Base-by-base conservation (phyloP, 2,329 filamentous ascomycete genomes). In the Aspergillus phoenicis region DNA sequence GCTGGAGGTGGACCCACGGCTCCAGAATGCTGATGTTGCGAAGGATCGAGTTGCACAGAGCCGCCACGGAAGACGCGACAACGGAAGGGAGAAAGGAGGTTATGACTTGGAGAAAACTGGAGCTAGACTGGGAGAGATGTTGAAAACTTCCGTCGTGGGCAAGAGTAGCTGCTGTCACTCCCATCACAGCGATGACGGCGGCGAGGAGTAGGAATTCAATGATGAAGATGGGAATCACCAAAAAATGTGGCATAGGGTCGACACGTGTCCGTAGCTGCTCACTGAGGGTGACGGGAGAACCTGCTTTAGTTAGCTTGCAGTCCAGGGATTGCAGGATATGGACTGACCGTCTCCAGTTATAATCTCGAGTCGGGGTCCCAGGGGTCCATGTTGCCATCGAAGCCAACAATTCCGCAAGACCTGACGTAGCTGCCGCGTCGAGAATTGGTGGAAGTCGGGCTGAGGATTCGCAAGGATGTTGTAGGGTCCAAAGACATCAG, bases 1-100 rank as follows among this genome's bases (percentile, higher is more conserved):
- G 66, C 43, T 75, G 73, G 4, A 75, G 66, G 28, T 75, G 72
- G 6, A 75, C 72, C 73, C 73, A 75, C 2, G 73, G 73, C 59
- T 75, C 73, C 10, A 75, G 65, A 6, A 75, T 70, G 20, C 70
- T 73, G 26, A 75, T 62, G 22, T 75, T 73, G 4, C 73, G 72
- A 38, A 75, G 70, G 38, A 75, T 75, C 0, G 73, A 75, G 1
- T 67, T 73, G 57, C 72, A 75, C 5, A 75, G 59, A 4, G 73
- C 67, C 8, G 70, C 70, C 1, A 75, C 72, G 0, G 70, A 68
- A 2, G 73, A 75, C 1, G 73, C 73, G 3, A 75, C 69, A 10
- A 75, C 58, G 1, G 72, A 73, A 8, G 73, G 73, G 4, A 74
- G 56, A 22, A 75, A 68, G 3, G 73, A 75, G 1, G 75, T 63